These are phyloP conservation scores for Aegilops bicornis DNA, from an alignment of 176 grass and related monocot species.

Conservation along the genomic window DNA sequence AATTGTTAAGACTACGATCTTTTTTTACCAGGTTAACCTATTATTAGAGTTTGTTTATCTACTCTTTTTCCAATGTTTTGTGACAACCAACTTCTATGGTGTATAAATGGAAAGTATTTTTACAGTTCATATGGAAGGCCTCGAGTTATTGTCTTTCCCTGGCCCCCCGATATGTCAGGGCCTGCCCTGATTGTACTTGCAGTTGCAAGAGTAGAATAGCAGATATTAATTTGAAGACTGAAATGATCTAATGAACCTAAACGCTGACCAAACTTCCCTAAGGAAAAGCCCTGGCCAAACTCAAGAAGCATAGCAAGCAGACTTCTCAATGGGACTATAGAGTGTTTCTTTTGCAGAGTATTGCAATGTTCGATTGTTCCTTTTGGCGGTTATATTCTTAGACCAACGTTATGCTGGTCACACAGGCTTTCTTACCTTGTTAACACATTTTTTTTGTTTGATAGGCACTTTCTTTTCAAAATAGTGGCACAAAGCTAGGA, in stretches of 20 bases:
- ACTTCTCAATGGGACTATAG: not conserved
- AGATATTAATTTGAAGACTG: not conserved
- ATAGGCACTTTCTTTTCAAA: slow-evolving; percentile 79
- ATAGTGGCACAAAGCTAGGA: slow-evolving; percentile 85
- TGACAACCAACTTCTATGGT: not conserved
- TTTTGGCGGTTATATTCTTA: not conserved
- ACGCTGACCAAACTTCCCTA: not conserved
- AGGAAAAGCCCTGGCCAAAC: not conserved
- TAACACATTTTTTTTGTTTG: slow-evolving; percentile 29
- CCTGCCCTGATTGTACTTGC: not conserved
- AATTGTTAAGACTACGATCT: too few relatives aligned
- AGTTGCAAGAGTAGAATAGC: not conserved
- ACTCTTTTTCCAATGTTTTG: not conserved
- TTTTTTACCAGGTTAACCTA: too few relatives aligned
- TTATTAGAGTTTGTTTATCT: not conserved
- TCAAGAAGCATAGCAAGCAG: not conserved
- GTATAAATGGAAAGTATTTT: not conserved
- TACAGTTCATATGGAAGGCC: not conserved
- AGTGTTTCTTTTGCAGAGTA: not conserved
- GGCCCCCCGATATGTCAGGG: not conserved
- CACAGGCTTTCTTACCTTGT: slow-evolving; percentile 9
- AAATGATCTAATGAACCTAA: not conserved
- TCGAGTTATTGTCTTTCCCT: too few relatives aligned
- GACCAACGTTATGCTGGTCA: not conserved
- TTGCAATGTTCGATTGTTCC: not conserved